Conservation (phyloP, 1,284 basidiomycete species). For the Ceratobasidium sp. region DNA sequence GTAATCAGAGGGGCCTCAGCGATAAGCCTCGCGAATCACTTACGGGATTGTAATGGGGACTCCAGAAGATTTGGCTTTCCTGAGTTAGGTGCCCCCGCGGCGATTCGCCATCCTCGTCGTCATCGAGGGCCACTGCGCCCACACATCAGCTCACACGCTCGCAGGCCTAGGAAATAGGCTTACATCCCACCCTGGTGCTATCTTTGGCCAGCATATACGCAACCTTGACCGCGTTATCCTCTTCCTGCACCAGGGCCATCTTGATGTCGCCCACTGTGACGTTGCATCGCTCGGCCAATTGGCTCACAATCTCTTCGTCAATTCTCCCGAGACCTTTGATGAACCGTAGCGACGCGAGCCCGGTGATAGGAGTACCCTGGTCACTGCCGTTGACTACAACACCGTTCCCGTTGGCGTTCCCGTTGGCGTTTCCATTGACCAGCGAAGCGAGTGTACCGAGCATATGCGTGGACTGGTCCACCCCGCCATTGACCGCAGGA, state of each 20-base stretch:
- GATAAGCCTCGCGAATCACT: neutral
- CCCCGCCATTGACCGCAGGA: constrained; percentile 45
- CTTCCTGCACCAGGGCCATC: constrained; percentile 81
- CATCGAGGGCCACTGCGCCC: constrained; percentile 44
- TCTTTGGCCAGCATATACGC: constrained; percentile 94
- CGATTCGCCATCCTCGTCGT: constrained; percentile 48
- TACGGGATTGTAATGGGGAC: constrained; percentile 22
- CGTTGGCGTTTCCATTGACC: constrained; percentile 57
- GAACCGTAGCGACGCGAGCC: constrained; percentile 59
- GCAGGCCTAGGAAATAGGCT: constrained; percentile 46
- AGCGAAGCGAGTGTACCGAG: constrained; percentile 73
- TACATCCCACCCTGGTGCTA: constrained; percentile 84
- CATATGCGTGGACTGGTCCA: constrained; percentile 57
- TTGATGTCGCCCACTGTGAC: constrained; percentile 85
- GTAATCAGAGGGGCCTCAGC: neutral
- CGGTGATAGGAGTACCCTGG: constrained; percentile 14
- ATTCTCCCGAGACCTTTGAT: constrained; percentile 86
- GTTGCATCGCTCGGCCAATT: constrained; percentile 78
- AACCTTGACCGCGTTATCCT: constrained; percentile 95
- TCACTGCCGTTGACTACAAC: constrained; percentile 9
- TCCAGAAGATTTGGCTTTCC: constrained; percentile 32
- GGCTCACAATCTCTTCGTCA: constrained; percentile 87
- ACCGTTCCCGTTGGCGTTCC: neutral
- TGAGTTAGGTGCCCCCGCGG: constrained; percentile 27
- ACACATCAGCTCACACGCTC: neutral